A percentile compares a stretch with the other conserved stretches of the same genome.
Conservation (phyloP, 305 asterid genomes). For the Fraxinus latifolia region DNA sequence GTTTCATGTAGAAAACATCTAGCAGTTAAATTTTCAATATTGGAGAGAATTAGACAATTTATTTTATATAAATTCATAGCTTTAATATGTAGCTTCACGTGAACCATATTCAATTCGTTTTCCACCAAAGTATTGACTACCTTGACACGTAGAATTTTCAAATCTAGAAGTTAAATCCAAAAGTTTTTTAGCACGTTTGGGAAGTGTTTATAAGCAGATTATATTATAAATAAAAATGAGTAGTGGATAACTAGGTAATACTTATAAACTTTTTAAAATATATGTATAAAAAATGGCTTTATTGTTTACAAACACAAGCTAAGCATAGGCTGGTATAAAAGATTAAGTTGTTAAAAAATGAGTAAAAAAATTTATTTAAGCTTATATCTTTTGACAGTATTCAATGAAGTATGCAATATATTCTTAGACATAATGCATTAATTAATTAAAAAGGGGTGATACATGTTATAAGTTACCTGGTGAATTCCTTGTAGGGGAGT, state of each 20-base stretch:
- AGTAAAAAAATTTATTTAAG: too few species aligned
- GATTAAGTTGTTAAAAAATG: neutral
- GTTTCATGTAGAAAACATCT: neutral
- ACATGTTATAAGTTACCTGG: constrained; percentile 39
- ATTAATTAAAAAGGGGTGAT: neutral
- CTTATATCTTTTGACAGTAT: neutral
- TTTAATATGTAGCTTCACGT: neutral
- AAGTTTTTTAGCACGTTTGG: neutral
- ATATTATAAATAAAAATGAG: too few species aligned
- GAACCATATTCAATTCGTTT: neutral
- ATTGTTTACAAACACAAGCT: too few species aligned
- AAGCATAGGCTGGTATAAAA: neutral
- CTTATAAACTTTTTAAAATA: too few species aligned
- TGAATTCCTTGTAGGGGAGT: constrained; percentile 73
- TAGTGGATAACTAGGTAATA: neutral
- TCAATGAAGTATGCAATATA: neutral
- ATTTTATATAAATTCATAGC: neutral
- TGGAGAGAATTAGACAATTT: neutral
- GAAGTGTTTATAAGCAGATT: neutral
- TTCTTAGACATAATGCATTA: neutral
- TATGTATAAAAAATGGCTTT: too few species aligned
- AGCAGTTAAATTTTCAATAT: neutral
- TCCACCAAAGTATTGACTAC: neutral
- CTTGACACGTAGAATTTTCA: neutral
- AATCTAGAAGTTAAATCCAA: neutral